These are phyloP conservation scores for Santalum album DNA, from an alignment of 164 flowering plant genomes.

Conservation along the genomic window DNA sequence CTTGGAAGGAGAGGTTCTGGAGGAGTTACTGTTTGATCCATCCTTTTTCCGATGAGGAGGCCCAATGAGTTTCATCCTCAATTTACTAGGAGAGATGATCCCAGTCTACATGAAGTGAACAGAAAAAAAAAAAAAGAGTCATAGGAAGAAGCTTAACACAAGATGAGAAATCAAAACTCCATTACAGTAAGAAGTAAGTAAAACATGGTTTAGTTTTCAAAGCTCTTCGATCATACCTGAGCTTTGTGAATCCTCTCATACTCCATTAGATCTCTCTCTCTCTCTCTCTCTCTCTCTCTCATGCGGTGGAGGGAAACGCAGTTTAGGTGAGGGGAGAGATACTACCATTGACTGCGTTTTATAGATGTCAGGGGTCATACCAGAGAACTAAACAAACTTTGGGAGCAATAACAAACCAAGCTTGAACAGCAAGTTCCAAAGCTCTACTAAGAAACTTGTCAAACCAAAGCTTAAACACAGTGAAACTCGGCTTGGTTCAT, in stretches of 20 bases:
- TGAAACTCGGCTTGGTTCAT: too few species aligned
- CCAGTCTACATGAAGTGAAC: slow-evolving; percentile 44
- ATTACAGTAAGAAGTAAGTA: background rate
- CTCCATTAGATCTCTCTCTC: slow-evolving; percentile 51
- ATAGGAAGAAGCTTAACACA: background rate
- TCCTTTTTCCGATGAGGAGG: slow-evolving; percentile 51
- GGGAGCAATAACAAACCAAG: too few species aligned
- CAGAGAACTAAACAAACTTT: too few species aligned
- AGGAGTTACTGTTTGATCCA: slow-evolving; percentile 58
- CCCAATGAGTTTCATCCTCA: slow-evolving; percentile 84
- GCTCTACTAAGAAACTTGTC: too few species aligned
- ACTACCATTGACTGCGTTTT: too few species aligned
- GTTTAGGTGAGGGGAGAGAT: too few species aligned
- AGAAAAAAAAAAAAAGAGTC: background rate
- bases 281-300: background rate
- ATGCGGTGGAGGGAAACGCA: background rate
- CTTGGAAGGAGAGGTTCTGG: slow-evolving; percentile 84
- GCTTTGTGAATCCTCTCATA: slow-evolving; percentile 85
- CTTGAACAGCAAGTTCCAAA: too few species aligned
- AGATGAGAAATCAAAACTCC: too few species aligned
- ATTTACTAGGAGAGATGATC: slow-evolving; percentile 79
- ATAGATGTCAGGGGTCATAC: too few species aligned
- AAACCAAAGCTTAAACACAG: too few species aligned
- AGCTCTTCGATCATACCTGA: slow-evolving; percentile 36
- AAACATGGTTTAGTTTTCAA: background rate